These are phyloP conservation scores for Sphaceloma murrayae DNA, from an alignment of 2,329 filamentous ascomycete genomes.

Conservation along the genomic window DNA sequence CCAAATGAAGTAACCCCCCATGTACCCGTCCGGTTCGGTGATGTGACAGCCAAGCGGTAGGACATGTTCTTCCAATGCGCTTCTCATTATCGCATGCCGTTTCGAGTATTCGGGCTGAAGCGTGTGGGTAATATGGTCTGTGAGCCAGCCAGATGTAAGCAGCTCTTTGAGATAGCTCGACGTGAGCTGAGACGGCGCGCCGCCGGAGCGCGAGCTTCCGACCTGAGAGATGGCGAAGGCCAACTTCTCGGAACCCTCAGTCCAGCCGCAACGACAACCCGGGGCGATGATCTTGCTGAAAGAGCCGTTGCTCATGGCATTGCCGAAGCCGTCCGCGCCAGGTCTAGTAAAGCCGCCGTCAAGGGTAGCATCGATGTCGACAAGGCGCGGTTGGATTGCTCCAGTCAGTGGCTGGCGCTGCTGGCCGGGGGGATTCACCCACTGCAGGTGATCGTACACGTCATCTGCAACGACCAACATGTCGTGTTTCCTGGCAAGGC, in stretches of 20 bases:
- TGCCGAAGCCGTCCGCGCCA: conserved; percentile 57
- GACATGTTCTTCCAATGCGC: conserved; percentile 51
- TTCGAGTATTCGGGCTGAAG: conserved; percentile 48
- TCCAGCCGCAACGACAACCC: conserved; percentile 80
- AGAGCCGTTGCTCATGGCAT: conserved; percentile 75
- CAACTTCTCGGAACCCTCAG: conserved; percentile 58
- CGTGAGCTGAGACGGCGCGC: conserved; percentile 50
- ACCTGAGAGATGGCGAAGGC: conserved; percentile 50
- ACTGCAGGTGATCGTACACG: conserved; percentile 88
- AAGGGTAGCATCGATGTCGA: conserved; percentile 65
- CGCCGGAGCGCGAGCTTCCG: conserved; percentile 50
- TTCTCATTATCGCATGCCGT: conserved; percentile 47
- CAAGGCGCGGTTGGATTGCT: conserved; percentile 56
- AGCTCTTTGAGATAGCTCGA: conserved; percentile 49
- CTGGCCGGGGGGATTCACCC: conserved; percentile 41
- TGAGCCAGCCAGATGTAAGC: conserved; percentile 42
- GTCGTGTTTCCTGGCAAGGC: conserved; percentile 67
- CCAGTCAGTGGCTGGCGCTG: conserved; percentile 24
- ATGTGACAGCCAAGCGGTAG: conserved; percentile 52
- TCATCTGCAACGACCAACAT: conserved; percentile 82
- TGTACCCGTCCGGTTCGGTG: conserved; percentile 40
- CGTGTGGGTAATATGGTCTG: conserved; percentile 43
- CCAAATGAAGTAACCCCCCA: conserved; percentile 85
- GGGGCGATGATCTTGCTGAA: conserved; percentile 84
- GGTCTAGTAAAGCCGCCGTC: conserved; percentile 44